Evolutionary conservation across 768 basidiomycete genomes (phyloP).

Genomic region (Naganishia friedmannii): DNA sequence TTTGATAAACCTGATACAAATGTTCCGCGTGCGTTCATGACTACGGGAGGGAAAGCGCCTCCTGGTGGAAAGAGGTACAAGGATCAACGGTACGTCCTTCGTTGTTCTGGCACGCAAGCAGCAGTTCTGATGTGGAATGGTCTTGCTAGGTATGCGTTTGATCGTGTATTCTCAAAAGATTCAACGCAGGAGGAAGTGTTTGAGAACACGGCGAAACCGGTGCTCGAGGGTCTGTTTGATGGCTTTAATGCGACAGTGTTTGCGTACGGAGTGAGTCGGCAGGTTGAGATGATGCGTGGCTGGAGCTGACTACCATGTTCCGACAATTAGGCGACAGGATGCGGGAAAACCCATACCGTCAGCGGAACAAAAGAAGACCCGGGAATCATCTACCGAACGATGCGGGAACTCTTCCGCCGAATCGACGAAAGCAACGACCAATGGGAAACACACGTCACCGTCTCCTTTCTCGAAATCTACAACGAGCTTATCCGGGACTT

Average conservation of each 20-base stretch:
- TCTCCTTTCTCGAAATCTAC: slow-evolving; percentile 98
- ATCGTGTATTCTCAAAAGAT: slow-evolving; percentile 80
- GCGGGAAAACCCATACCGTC: slow-evolving; percentile 98
- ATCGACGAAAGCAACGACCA: slow-evolving; percentile 85
- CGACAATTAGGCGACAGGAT: slow-evolving; percentile 84
- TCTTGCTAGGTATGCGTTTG: slow-evolving; percentile 73
- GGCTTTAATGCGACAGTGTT: slow-evolving; percentile 97
- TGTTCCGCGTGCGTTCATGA: slow-evolving; percentile 72
- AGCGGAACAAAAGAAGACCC: slow-evolving; percentile 83
- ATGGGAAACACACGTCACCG: slow-evolving; percentile 78
- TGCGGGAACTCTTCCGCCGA: slow-evolving; percentile 91
- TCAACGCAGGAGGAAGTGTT: slow-evolving; percentile 83
- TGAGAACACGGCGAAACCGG: slow-evolving; percentile 75
- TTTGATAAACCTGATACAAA: slow-evolving; percentile 95
- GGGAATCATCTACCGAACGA: slow-evolving; percentile 92
- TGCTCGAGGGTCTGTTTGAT: slow-evolving; percentile 73
- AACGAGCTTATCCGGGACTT: slow-evolving; percentile 98
- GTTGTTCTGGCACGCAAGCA: neutral
- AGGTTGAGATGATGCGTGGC: neutral
- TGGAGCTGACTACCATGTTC: neutral
- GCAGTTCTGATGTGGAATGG: neutral
- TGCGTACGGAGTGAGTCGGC: slow-evolving; percentile 84
- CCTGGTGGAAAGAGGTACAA: slow-evolving; percentile 79
- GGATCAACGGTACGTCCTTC: slow-evolving; percentile 63
- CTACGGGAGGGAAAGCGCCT: slow-evolving; percentile 72